These are phyloP conservation scores for Russula lepida DNA, from an alignment of 768 basidiomycete genomes.

Conservation along the genomic window DNA sequence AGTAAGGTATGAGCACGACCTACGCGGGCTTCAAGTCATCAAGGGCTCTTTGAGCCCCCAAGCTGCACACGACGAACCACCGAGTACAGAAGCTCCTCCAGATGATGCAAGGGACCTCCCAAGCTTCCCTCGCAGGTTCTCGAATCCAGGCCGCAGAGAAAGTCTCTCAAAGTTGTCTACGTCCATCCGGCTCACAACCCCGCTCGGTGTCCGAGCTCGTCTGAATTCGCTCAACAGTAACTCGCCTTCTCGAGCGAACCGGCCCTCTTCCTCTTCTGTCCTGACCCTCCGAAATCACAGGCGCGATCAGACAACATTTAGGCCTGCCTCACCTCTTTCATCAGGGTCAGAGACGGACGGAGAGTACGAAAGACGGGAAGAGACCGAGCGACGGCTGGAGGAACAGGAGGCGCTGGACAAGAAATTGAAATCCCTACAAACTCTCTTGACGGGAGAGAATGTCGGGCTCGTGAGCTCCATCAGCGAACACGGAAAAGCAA, in stretches of 20 bases:
- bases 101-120: constrained; percentile 15
- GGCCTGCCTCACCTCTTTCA: constrained; percentile 21
- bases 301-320: constrained; percentile 14
- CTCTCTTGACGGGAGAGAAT: constrained; percentile 64
- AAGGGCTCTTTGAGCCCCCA: constrained; percentile 51
- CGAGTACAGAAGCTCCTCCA: not conserved
- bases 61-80: constrained; percentile 30
- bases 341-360: constrained; percentile 38
- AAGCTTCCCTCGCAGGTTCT: constrained; percentile 16
- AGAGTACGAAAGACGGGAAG: constrained; percentile 53
- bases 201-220: constrained; percentile 60
- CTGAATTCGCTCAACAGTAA: constrained; percentile 58
- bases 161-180: constrained; percentile 29
- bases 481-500: constrained; percentile 11
- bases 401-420: constrained; percentile 58
- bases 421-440: constrained; percentile 61
- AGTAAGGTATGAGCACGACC: constrained; percentile 77
- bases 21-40: constrained; percentile 68
- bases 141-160: constrained; percentile 14
- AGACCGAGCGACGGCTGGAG: constrained; percentile 56
- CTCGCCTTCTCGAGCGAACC: constrained; percentile 35
- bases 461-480: constrained; percentile 54
- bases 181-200: constrained; percentile 43
- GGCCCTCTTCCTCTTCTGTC: constrained; percentile 59
- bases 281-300: constrained; percentile 43